A percentile compares a stretch with the other conserved stretches of the same genome.
Evolutionary conservation across 1,139 yeast genomes (phyloP).

Genomic region (Protomyces macrosporus): DNA sequence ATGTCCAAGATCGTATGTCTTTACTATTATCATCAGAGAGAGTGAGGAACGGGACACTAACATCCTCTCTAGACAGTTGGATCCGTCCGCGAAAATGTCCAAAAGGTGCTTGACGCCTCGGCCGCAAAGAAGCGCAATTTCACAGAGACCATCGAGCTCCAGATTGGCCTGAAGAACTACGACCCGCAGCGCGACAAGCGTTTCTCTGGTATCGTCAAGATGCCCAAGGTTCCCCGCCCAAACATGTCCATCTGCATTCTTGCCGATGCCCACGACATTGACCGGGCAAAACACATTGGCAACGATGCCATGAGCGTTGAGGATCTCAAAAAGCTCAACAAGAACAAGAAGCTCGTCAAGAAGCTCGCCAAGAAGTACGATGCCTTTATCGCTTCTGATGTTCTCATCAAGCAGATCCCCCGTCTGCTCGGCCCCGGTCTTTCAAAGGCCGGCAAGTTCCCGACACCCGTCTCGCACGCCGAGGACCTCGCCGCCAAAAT

Average conservation of each 20-base stretch:
- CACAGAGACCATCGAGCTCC: constrained; percentile 99
- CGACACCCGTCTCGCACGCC: constrained; percentile 99
- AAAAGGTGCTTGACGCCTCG: constrained; percentile 85
- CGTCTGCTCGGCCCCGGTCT: constrained; percentile 99
- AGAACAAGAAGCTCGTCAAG: constrained; percentile 99
- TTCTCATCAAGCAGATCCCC: constrained; percentile 99
- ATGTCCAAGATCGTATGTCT: background rate
- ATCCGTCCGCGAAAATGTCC: constrained; percentile 87
- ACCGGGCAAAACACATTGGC: constrained; percentile 99
- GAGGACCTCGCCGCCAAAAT: constrained; percentile 97
- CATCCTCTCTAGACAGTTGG: constrained; percentile 9
- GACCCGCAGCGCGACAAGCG: constrained; percentile 99
- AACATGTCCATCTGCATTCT: constrained; percentile 99
- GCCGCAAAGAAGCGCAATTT: constrained; percentile 99
- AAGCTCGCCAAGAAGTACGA: constrained; percentile 99
- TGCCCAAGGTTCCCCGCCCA: constrained; percentile 99
- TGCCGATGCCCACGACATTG: constrained; percentile 99
- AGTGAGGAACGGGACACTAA: background rate
- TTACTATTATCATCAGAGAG: background rate
- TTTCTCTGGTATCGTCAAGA: constrained; percentile 99
- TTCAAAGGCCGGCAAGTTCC: constrained; percentile 99
- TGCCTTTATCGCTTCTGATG: constrained; percentile 99
- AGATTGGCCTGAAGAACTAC: constrained; percentile 99
- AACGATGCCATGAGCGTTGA: constrained; percentile 99
- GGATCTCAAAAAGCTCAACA: constrained; percentile 99